A percentile compares a stretch with the other conserved stretches of the same genome.
Evolutionary conservation across 2,329 filamentous ascomycete species (phyloP).

Genomic region (Ceratocystiopsis sp.): DNA sequence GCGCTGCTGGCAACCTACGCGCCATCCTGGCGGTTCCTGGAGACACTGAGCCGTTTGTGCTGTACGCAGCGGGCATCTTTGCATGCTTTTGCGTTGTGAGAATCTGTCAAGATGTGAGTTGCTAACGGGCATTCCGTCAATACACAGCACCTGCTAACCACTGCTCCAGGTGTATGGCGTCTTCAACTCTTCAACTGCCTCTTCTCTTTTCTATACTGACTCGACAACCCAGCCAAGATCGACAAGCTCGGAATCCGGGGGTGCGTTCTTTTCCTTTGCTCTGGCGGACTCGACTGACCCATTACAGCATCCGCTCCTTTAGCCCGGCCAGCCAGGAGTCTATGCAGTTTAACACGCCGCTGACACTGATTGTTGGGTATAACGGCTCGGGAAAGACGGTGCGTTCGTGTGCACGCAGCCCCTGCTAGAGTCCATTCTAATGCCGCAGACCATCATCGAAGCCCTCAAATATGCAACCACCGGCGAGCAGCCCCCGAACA

Average conservation of each 20-base stretch:
- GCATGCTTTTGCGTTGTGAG: no score
- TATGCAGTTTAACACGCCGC: slow-evolving; percentile 74
- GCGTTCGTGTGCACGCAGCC: background rate
- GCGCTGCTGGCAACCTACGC: no score
- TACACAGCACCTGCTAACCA: background rate
- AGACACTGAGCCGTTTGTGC: no score
- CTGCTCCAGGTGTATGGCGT: slow-evolving; percentile 3
- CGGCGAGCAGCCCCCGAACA: slow-evolving; percentile 83
- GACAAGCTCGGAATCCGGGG: slow-evolving; percentile 13
- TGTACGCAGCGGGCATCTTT: no score
- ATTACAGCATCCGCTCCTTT: slow-evolving; percentile 51
- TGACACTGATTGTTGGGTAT: slow-evolving; percentile 91
- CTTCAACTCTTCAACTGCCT: no score
- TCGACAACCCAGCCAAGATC: slow-evolving; percentile 13
- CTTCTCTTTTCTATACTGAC: no score
- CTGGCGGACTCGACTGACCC: background rate
- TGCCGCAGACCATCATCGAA: slow-evolving; percentile 66
- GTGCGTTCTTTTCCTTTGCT: slow-evolving; percentile 1
- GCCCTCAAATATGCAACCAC: slow-evolving; percentile 97
- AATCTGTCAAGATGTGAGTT: no score
- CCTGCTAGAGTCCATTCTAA: background rate
- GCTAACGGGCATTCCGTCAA: no score
- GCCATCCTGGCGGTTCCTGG: no score
- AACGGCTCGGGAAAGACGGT: slow-evolving; percentile 92
- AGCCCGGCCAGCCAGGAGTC: slow-evolving; percentile 55